Evolutionary conservation across 805 yeast genomes (phyloP).

Genomic region (Lipomyces sp.): DNA sequence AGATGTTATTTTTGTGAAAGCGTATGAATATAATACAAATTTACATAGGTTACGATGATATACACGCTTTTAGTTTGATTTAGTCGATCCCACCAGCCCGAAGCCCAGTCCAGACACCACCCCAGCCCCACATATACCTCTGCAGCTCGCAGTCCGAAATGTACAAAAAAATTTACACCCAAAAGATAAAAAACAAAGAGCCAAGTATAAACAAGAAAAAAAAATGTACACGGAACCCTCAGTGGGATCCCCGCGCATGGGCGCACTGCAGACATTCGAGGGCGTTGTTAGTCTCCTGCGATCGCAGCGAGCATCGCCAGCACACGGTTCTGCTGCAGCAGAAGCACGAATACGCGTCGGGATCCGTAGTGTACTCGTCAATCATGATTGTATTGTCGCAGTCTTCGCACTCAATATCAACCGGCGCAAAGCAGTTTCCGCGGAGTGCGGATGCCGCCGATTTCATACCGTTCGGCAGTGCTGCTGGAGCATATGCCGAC

Average conservation of each 20-base stretch:
- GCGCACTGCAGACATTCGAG: conserved; percentile 27
- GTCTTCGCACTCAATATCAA: conserved; percentile 25
- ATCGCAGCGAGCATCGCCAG: conserved; percentile 28
- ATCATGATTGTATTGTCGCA: conserved; percentile 24
- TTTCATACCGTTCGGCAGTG: conserved; percentile 5
- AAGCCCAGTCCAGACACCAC: too few species aligned
- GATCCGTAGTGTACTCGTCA: conserved; percentile 23
- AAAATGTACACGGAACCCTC: not conserved
- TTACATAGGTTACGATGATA: too few species aligned
- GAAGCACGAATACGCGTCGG: conserved; percentile 24
- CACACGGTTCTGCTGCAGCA: conserved; percentile 23
- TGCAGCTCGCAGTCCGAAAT: too few species aligned
- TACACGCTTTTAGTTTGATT: too few species aligned
- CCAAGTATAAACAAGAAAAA: too few species aligned
- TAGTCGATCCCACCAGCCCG: too few species aligned
- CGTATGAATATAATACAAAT: too few species aligned
- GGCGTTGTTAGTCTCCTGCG: conserved; percentile 15
- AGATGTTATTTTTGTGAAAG: too few species aligned
- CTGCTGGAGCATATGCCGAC: too few species aligned
- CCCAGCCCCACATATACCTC: too few species aligned
- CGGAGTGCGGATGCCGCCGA: not conserved
- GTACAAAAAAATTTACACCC: not conserved
- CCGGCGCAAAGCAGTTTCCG: not conserved
- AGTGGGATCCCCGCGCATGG: conserved; percentile 13
- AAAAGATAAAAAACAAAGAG: not conserved